Evolutionary conservation across 768 basidiomycete species (phyloP), one percentile per base, ranked within the genome.

Genomic region (Astraeus odoratus): DNA sequence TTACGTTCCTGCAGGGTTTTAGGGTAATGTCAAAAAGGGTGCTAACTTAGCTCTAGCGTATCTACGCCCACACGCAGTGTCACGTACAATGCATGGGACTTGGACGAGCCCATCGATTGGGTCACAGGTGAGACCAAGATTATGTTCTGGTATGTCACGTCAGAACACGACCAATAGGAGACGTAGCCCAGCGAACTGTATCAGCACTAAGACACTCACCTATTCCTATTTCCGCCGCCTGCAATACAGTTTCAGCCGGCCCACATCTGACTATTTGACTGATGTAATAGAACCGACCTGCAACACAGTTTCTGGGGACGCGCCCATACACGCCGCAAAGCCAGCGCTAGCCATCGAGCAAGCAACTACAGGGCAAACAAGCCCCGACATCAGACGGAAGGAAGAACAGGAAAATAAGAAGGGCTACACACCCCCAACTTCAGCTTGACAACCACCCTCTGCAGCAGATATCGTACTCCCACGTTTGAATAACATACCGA

Each of bases 381-480:
- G 23, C 15, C 19, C 19, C 15, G 20, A 22, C n/a, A 15, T 15
- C 22, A 41, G 16, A 18, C 9, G 25, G 16, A 8, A 18, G 7
- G 39, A 38, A 25, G n/a, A 8, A 27, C 24, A 6, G 15, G n/a
- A 16, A 25, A 18, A 13, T 16, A 5, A 15, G n/a, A 29, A n/a
- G 10, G 13, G 26, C 16, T 31, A 56, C 68, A 24, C 57, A 85
- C 86, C 86, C 61, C 94, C 94, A 4, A 98, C 94, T 69, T 95
- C 92, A 16, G 92, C 92, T 68, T 92, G 89, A 62, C 92, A 95
- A 9, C 83, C 92, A 16, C 94, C 94, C 66, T 98, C 95, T 0
- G 95, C 93, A 12, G 94, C 94, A 38, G 86, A 89, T 41, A 97
- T 96, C 2, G 94, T 95, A 50, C 90, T 91, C n/a, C 93, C 92